These are phyloP conservation scores for Pholiota conissans DNA, from an alignment of 768 basidiomycete species.

Conservation along the genomic window DNA sequence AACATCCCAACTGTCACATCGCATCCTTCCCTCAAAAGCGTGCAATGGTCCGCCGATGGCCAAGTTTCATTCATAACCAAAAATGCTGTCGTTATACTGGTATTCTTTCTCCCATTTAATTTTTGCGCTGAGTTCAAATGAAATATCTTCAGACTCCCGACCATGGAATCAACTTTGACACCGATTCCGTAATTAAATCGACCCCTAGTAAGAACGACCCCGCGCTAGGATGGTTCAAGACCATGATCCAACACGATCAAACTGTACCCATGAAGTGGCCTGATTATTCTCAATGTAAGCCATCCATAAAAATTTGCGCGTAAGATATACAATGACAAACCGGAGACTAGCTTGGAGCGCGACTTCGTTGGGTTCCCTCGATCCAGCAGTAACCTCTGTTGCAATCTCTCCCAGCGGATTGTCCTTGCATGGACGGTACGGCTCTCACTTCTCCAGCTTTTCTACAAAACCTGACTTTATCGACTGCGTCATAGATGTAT, in stretches of 20 bases:
- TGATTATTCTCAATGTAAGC: slow-evolving; percentile 48
- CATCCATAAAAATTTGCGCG: not conserved
- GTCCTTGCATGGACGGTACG: slow-evolving; percentile 60
- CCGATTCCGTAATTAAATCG: slow-evolving; percentile 49
- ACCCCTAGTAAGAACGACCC: slow-evolving; percentile 33
- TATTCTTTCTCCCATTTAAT: slow-evolving; percentile 24
- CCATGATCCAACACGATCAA: slow-evolving; percentile 65
- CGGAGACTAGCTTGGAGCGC: slow-evolving; percentile 60
- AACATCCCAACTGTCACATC: slow-evolving; percentile 60
- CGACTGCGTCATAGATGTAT: slow-evolving; percentile 53
- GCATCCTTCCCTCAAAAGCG: slow-evolving; percentile 52
- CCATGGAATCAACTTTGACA: slow-evolving; percentile 67
- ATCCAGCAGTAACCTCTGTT: slow-evolving; percentile 55
- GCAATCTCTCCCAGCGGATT: slow-evolving; percentile 70
- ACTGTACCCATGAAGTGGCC: slow-evolving; percentile 41
- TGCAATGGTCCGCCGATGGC: slow-evolving; percentile 79
- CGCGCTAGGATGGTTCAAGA: slow-evolving; percentile 68
- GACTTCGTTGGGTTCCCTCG: slow-evolving; percentile 72
- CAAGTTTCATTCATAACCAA: slow-evolving; percentile 70
- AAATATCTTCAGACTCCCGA: slow-evolving; percentile 61
- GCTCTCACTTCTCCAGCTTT: not conserved
- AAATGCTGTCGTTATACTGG: slow-evolving; percentile 67
- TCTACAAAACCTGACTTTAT: not conserved
- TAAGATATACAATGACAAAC: not conserved
- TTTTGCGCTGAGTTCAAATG: not conserved